A percentile compares a stretch with the other conserved stretches of the same genome.
Evolutionary conservation across 2,329 filamentous ascomycete species (phyloP).

Genomic region (Aspergillus fijiensis): DNA sequence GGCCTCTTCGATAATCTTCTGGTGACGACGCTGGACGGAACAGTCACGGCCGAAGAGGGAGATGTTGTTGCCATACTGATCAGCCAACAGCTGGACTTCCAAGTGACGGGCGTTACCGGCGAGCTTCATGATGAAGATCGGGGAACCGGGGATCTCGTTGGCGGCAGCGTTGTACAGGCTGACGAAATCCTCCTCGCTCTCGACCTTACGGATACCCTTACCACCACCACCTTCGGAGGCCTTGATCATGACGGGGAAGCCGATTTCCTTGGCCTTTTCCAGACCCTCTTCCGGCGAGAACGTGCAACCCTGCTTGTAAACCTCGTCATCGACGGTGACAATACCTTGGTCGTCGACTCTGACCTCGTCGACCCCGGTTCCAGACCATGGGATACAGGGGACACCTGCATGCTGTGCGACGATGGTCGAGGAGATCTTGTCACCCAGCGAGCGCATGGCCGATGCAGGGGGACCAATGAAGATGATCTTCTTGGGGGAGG

Average conservation of each 20-base stretch:
- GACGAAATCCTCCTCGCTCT: conserved; percentile 79
- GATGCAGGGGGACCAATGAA: conserved; percentile 98
- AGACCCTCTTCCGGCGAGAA: conserved; percentile 87
- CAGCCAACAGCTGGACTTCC: conserved; percentile 94
- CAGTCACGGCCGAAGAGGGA: conserved; percentile 98
- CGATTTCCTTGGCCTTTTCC: conserved; percentile 80
- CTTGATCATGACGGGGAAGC: conserved; percentile 99
- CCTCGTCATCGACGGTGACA: conserved; percentile 81
- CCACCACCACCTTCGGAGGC: conserved; percentile 99
- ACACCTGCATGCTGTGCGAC: conserved; percentile 96
- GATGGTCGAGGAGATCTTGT: conserved; percentile 99
- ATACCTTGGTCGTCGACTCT: conserved; percentile 76
- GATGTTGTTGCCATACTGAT: conserved; percentile 99
- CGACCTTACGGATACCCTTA: conserved; percentile 97
- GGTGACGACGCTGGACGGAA: conserved; percentile 95
- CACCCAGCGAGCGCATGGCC: conserved; percentile 96
- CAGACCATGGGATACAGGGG: conserved; percentile 99
- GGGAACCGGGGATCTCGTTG: conserved; percentile 95
- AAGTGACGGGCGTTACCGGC: conserved; percentile 94
- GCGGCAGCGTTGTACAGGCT: conserved; percentile 91
- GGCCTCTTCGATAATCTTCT: conserved; percentile 99
- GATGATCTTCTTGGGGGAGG: conserved; percentile 96
- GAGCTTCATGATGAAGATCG: conserved; percentile 99
- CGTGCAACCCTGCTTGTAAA: conserved; percentile 91
- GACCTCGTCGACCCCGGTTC: conserved; percentile 83